These are phyloP conservation scores for Umbelopsis sp. DNA, from an alignment of 192 early-diverging fungal species.

Conservation along the genomic window DNA sequence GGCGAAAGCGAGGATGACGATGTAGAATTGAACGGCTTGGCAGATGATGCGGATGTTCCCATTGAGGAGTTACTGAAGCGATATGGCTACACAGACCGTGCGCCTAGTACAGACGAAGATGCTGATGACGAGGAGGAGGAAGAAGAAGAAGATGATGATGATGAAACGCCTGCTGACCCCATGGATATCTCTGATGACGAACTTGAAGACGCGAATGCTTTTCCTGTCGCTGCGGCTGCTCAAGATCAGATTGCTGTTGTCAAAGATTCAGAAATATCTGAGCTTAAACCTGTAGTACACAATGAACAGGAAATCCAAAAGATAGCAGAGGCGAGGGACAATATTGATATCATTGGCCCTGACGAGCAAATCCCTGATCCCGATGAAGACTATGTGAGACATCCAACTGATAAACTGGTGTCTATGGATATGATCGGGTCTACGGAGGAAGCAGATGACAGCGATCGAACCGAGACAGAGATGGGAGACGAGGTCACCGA, in stretches of 20 bases:
- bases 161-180: constrained; percentile 13
- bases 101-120: not conserved
- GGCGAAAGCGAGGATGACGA: constrained; percentile 38
- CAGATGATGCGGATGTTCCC: constrained; percentile 25
- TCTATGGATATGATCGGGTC: not conserved
- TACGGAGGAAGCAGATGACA: constrained; percentile 17
- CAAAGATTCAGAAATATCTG: not conserved
- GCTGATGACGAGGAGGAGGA: constrained; percentile 32
- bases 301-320: constrained; percentile 22
- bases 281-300: not conserved
- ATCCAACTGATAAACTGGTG: constrained; percentile 23
- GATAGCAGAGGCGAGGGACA: constrained; percentile 36
- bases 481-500: constrained; percentile 23
- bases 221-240: too few relatives aligned
- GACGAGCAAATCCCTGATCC: constrained; percentile 39
- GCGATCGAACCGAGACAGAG: constrained; percentile 40
- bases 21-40: constrained; percentile 35
- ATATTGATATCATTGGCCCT: constrained; percentile 31
- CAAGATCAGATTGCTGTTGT: constrained; percentile 4
- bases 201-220: constrained; percentile 13
- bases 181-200: constrained; percentile 8
- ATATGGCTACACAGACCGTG: constrained; percentile 25
- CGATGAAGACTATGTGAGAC: constrained; percentile 4
- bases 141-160: constrained; percentile 11
- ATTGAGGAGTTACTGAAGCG: constrained; percentile 42